phyloP scores from a whole-genome alignment of 1,284 basidiomycete species.

The Leccinum fuscescens region DNA sequence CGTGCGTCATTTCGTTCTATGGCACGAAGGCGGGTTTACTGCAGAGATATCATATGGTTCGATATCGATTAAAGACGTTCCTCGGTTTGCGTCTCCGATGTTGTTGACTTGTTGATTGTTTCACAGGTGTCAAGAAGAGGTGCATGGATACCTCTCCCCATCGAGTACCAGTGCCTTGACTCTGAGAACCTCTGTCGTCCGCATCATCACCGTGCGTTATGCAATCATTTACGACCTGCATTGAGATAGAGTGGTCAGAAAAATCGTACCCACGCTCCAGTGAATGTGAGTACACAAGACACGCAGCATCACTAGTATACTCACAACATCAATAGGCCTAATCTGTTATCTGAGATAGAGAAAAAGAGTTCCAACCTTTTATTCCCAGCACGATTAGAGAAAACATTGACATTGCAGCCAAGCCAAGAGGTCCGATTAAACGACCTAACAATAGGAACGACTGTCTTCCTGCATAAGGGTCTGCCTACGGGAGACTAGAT shows the following conservation, averaged over 20 bases:
- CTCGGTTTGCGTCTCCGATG: neutral
- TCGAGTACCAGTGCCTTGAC: neutral
- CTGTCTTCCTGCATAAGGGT: too few relatives aligned
- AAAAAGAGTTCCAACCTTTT: neutral
- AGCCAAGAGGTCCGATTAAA: neutral
- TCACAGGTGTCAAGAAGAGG: neutral
- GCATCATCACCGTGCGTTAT: neutral
- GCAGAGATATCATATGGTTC: neutral
- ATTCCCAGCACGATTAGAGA: neutral
- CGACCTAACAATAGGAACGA: neutral
- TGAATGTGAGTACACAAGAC: slow-evolving; percentile 1
- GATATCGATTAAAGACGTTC: neutral
- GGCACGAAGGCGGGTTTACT: neutral
- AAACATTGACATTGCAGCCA: neutral
- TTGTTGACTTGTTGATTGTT: neutral
- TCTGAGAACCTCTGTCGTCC: neutral
- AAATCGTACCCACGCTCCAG: neutral
- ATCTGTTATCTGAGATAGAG: neutral
- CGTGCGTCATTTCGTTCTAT: neutral
- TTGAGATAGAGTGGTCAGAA: neutral
- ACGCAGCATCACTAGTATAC: neutral
- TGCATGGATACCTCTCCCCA: neutral
- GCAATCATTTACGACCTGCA: neutral
- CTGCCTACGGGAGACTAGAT: neutral
- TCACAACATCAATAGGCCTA: neutral